Evolutionary conservation across 2,329 filamentous ascomycete genomes (phyloP).

Genomic region (Cordyceps javanica): DNA sequence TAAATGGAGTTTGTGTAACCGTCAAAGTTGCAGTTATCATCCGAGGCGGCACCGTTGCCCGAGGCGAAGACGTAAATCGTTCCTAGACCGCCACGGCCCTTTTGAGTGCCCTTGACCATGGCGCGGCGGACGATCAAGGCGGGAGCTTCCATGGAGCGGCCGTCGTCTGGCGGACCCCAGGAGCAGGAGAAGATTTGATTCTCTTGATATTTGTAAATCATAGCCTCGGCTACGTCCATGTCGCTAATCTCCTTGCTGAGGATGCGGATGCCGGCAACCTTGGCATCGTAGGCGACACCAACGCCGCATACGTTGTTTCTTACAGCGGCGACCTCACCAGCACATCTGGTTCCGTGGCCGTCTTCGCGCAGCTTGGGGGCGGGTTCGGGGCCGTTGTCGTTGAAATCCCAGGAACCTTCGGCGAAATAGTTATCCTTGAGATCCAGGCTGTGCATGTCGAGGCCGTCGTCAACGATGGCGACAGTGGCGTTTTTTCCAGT

Average conservation of each 20-base stretch:
- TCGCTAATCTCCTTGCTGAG: conserved; percentile 86
- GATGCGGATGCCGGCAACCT: conserved; percentile 86
- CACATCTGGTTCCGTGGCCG: conserved; percentile 86
- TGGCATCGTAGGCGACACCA: conserved; percentile 90
- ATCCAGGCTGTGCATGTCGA: conserved; percentile 94
- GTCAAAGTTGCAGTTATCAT: conserved; percentile 98
- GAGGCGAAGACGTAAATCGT: conserved; percentile 94
- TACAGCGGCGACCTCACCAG: conserved; percentile 88
- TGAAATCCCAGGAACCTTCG: conserved; percentile 91
- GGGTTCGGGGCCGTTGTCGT: conserved; percentile 73
- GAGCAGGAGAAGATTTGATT: conserved; percentile 99
- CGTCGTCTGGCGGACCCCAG: conserved; percentile 95
- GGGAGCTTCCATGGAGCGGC: conserved; percentile 87
- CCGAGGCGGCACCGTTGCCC: conserved; percentile 79
- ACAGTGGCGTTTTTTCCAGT: conserved; percentile 86
- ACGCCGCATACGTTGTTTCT: conserved; percentile 90
- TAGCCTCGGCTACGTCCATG: conserved; percentile 81
- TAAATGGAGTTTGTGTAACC: conserved; percentile 99
- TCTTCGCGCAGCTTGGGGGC: conserved; percentile 80
- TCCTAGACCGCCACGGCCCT: conserved; percentile 75
- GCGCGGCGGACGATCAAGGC: conserved; percentile 81
- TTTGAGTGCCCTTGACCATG: conserved; percentile 87
- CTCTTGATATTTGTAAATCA: conserved; percentile 86
- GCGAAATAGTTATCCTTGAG: conserved; percentile 91
- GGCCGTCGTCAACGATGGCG: conserved; percentile 90